Evolutionary conservation across 768 basidiomycete species (phyloP).

Genomic region (Sistotremastrum suecicum): DNA sequence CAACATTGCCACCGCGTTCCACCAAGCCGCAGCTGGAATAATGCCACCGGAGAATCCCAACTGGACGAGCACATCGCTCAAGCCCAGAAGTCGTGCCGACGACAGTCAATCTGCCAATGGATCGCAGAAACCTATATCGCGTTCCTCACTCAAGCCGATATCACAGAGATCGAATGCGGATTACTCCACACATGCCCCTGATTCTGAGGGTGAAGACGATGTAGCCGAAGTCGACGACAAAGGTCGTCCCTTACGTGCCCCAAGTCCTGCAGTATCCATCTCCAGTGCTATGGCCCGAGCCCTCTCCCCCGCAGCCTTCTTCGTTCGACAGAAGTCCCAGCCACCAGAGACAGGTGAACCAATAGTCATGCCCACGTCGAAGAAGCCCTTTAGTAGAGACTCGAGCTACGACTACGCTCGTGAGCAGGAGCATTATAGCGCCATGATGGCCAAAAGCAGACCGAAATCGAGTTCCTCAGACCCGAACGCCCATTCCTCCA

Average conservation of each 20-base stretch:
- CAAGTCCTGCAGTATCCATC: conserved; percentile 19
- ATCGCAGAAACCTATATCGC: neutral
- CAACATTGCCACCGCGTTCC: conserved; percentile 72
- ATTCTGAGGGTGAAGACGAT: conserved; percentile 50
- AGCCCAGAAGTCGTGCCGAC: too few species aligned
- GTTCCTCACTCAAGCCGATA: too few species aligned
- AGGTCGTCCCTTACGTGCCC: too few species aligned
- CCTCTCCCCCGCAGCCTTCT: conserved; percentile 38
- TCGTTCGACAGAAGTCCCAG: conserved; percentile 46
- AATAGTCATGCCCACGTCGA: conserved; percentile 25
- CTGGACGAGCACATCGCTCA: too few species aligned
- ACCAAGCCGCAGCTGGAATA: conserved; percentile 39
- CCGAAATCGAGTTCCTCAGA: neutral
- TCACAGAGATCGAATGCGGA: conserved; percentile 29
- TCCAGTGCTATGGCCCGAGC: conserved; percentile 41
- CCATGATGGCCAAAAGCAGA: conserved; percentile 17
- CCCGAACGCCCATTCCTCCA: neutral
- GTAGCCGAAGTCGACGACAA: conserved; percentile 10
- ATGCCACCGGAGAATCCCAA: too few species aligned
- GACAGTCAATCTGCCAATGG: too few species aligned
- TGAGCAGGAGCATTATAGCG: conserved; percentile 48
- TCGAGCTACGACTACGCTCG: conserved; percentile 66
- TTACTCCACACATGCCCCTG: conserved; percentile 47
- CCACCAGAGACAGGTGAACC: conserved; percentile 30
- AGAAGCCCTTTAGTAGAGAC: conserved; percentile 9